These are phyloP conservation scores for Casuarina equisetifolia DNA, from an alignment of 306 rosid species.

Conservation along the genomic window DNA sequence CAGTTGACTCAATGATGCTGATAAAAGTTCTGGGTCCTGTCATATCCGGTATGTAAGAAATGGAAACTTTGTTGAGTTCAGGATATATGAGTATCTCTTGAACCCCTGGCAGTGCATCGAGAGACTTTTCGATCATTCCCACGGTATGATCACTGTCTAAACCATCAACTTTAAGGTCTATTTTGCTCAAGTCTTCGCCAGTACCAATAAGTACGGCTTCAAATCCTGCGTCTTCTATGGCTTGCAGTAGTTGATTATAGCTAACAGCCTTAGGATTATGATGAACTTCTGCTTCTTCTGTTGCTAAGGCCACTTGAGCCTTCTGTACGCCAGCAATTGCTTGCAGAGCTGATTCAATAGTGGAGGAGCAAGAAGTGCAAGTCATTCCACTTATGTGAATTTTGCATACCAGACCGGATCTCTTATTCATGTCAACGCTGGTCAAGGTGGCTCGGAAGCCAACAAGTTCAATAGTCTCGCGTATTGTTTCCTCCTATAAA, in stretches of 20 bases:
- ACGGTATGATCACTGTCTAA: slow-evolving; percentile 29
- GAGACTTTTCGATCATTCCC: slow-evolving; percentile 44
- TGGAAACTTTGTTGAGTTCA: slow-evolving; percentile 44
- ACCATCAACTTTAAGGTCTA: slow-evolving; percentile 69
- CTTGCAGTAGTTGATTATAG: slow-evolving; percentile 42
- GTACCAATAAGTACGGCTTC: slow-evolving; percentile 53
- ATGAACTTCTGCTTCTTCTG: slow-evolving; percentile 72
- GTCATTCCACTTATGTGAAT: slow-evolving; percentile 76
- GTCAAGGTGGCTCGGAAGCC: slow-evolving; percentile 70
- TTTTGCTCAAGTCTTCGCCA: slow-evolving; percentile 61
- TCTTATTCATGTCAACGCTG: slow-evolving; percentile 28
- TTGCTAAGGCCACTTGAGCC: slow-evolving; percentile 73
- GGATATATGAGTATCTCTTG: slow-evolving; percentile 33
- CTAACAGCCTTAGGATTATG: slow-evolving; percentile 58
- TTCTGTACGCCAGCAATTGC: slow-evolving; percentile 50
- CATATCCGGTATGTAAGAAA: slow-evolving; percentile 59
- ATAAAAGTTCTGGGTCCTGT: slow-evolving; percentile 78
- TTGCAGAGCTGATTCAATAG: slow-evolving; percentile 59
- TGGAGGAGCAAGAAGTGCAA: slow-evolving; percentile 77
- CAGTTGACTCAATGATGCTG: slow-evolving; percentile 57
- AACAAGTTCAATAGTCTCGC: slow-evolving; percentile 62
- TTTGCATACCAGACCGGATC: slow-evolving; percentile 58
- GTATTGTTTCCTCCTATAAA: slow-evolving; percentile 61
- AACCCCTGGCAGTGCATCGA: slow-evolving; percentile 55
- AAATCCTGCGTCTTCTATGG: slow-evolving; percentile 58